A percentile compares a stretch with the other conserved stretches of the same genome.
These are phyloP conservation scores for Lotus japonicus DNA, from an alignment of 306 rosid species.

Conservation along the genomic window DNA sequence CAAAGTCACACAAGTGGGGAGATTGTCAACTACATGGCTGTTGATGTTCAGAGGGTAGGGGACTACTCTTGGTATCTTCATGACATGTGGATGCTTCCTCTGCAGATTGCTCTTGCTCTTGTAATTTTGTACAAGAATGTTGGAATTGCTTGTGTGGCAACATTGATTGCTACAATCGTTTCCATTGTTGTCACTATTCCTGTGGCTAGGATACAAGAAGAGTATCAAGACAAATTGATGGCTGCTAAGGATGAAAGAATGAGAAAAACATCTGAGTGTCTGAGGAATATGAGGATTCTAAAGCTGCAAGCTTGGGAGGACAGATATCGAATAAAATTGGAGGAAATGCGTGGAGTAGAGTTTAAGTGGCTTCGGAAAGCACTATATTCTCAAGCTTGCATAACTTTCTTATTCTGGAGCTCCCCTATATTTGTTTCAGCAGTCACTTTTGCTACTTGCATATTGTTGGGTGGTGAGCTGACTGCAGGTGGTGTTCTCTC, in stretches of 20 bases:
- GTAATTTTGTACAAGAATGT: slow-evolving; percentile 78
- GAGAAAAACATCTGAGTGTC: slow-evolving; percentile 82
- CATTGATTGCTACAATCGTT: slow-evolving; percentile 72
- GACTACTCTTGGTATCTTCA: slow-evolving; percentile 92
- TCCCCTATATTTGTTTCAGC: slow-evolving; percentile 89
- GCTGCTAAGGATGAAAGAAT: slow-evolving; percentile 87
- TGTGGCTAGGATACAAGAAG: slow-evolving; percentile 69
- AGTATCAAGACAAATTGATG: slow-evolving; percentile 79
- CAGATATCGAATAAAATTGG: slow-evolving; percentile 50
- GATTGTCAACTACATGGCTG: slow-evolving; percentile 88
- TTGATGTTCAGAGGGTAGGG: slow-evolving; percentile 84
- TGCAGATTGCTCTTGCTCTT: slow-evolving; percentile 79
- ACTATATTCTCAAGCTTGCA: slow-evolving; percentile 80
- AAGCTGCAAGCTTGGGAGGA: slow-evolving; percentile 94
- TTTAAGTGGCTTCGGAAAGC: slow-evolving; percentile 79
- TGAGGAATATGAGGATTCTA: slow-evolving; percentile 83
- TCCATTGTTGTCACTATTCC: slow-evolving; percentile 78
- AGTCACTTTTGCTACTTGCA: slow-evolving; percentile 70
- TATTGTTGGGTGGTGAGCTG: slow-evolving; percentile 66
- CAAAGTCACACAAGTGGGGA: slow-evolving; percentile 89
- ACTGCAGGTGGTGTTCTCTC: slow-evolving; percentile 92
- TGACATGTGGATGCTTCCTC: slow-evolving; percentile 89
- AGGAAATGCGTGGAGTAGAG: slow-evolving; percentile 84
- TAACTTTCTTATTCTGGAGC: slow-evolving; percentile 90
- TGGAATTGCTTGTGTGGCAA: slow-evolving; percentile 74